Evolutionary conservation across 169 alveolate genomes (phyloP), one percentile per base, ranked within the genome.

Genomic region (Besnoitia besnoiti): DNA sequence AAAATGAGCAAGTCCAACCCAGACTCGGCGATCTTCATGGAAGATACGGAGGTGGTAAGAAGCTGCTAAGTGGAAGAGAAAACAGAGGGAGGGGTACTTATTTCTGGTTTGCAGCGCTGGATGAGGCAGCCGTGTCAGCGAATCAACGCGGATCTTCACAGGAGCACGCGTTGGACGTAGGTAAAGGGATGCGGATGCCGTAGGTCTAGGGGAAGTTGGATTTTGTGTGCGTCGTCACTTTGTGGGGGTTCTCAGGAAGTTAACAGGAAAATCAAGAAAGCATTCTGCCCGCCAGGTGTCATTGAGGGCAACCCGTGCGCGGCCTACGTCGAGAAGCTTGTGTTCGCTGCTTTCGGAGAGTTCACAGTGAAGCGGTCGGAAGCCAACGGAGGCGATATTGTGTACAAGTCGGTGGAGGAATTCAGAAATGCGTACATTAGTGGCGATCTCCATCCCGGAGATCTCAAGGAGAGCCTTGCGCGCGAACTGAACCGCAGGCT

Each of bases 1-100:
- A 99, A 99, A 95, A 98, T 98, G 99, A 96, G 99, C 79, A 99
- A 99, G 95, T 94, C 98, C 97, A 77, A 84, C 50, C 97, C 98
- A 39, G 98, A 98, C 90, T 97, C 99, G 7, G 99, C 99, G 0
- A 98, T 99, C 87, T 99, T 99, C 95, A 99, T 99, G 99, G 99
- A 99, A 94, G 99, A 99, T 92, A 50, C 97, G 5, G 99, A 98
- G 89, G 98, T 94, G 30, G 95, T 93, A 61, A 90, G 93, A 21
- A 30, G 42, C 27, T 14, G 61, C n/a, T n/a, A 55, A 55, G 27
- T 14, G 35, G 35, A 55, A 24, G 33, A 33, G 35, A 33, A 24
- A 16, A 55, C 35, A 14, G 73, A 21, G 73, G 73, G 8, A 7
- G 3, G n/a, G n/a, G n/a, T n/a, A n/a, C n/a, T n/a, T n/a, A n/a